Conservation (phyloP, 1,284 basidiomycete species). For the Cryptococcus amylolentus region DNA sequence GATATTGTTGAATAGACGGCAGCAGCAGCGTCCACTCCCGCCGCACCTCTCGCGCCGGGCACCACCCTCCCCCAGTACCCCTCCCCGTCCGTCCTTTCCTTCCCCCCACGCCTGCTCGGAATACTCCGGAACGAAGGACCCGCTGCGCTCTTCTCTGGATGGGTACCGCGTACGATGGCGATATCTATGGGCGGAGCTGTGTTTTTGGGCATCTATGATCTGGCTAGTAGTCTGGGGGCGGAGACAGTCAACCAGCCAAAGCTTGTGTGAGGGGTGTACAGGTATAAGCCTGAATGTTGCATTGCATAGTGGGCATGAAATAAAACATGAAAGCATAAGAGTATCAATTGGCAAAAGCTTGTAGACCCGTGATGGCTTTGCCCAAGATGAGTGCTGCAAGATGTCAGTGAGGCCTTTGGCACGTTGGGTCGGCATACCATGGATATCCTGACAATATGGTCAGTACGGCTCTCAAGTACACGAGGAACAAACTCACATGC, state of each 20-base stretch:
- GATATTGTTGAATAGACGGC: background rate
- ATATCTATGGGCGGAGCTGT: slow-evolving; percentile 96
- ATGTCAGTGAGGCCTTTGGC: slow-evolving; percentile 1
- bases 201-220: slow-evolving; percentile 90
- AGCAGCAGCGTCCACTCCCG: slow-evolving; percentile 8
- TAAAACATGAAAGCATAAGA: background rate
- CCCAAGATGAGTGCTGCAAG: slow-evolving; percentile 71
- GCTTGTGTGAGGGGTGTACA: background rate
- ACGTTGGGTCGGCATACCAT: slow-evolving; percentile 45
- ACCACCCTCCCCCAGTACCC: slow-evolving; percentile 21
- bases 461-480: slow-evolving; percentile 5
- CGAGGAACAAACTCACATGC: slow-evolving; percentile 24
- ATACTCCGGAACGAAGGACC: slow-evolving; percentile 74
- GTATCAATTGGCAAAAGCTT: slow-evolving; percentile 61
- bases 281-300: too few relatives aligned
- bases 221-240: slow-evolving; percentile 34
- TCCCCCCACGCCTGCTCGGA: slow-evolving; percentile 57
- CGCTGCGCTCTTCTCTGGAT: slow-evolving; percentile 76
- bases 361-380: slow-evolving; percentile 81
- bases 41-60: slow-evolving; percentile 23
- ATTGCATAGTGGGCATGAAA: too few relatives aligned
- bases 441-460: slow-evolving; percentile 61
- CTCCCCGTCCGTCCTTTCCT: slow-evolving; percentile 53
- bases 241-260: background rate
- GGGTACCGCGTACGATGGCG: slow-evolving; percentile 88